Percentiles rank a stretch among this genome's conserved stretches.
These are phyloP conservation scores for Cyclotella sp. DNA, from an alignment of 108 stramenopile species.

Conservation along the genomic window DNA sequence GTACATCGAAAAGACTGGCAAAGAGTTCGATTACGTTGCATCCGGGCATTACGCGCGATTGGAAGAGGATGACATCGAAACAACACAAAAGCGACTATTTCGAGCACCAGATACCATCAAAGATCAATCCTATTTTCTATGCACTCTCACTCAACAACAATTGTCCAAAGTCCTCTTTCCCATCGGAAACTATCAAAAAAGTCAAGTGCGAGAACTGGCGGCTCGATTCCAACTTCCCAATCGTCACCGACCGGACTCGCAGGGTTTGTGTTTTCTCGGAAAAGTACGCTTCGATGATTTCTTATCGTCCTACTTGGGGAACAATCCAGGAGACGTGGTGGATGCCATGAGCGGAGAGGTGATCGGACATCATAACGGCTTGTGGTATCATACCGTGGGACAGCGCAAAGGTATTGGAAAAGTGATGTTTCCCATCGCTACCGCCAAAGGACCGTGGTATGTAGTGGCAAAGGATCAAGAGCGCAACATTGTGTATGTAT, in stretches of 20 bases:
- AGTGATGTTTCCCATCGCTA: slow-evolving; percentile 71
- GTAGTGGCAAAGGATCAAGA: slow-evolving; percentile 92
- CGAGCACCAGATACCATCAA: slow-evolving; percentile 94
- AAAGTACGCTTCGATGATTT: slow-evolving; percentile 96
- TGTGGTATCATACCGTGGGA: slow-evolving; percentile 98
- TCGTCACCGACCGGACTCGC: slow-evolving; percentile 87
- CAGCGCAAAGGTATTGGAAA: slow-evolving; percentile 96
- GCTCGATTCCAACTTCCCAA: slow-evolving; percentile 91
- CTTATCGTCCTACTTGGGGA: slow-evolving; percentile 86
- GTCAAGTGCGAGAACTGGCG: slow-evolving; percentile 90
- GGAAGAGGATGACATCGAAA: slow-evolving; percentile 31
- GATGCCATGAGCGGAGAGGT: slow-evolving; percentile 81
- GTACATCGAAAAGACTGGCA: slow-evolving; percentile 48
- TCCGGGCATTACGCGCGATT: slow-evolving; percentile 96
- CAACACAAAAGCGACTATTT: slow-evolving; percentile 60
- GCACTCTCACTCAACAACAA: slow-evolving; percentile 89
- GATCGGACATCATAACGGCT: slow-evolving; percentile 90
- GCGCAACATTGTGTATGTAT: slow-evolving; percentile 81
- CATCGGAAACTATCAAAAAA: slow-evolving; percentile 90
- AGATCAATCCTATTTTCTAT: slow-evolving; percentile 98
- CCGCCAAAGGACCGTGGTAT: slow-evolving; percentile 95
- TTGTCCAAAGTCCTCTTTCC: slow-evolving; percentile 88
- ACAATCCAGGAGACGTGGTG: slow-evolving; percentile 78
- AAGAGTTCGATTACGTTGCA: slow-evolving; percentile 86
- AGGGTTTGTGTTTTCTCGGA: slow-evolving; percentile 95